Conservation (phyloP, 306 rosid genomes). For the Castanea sativa region DNA sequence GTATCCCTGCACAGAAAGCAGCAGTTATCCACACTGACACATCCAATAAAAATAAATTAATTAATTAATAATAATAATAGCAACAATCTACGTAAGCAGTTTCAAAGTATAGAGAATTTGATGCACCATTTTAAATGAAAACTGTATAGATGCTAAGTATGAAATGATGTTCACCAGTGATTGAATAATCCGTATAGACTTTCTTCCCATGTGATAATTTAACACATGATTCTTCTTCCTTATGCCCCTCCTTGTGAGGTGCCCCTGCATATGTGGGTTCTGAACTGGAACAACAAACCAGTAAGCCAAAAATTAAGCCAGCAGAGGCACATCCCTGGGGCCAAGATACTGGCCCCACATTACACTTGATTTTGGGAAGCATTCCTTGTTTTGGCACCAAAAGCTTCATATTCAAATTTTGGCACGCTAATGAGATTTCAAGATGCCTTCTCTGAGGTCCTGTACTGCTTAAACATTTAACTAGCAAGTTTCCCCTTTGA, state of each 20-base stretch:
- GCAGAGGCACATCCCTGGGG: conserved; percentile 56
- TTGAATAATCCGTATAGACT: conserved; percentile 76
- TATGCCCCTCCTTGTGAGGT: conserved; percentile 31
- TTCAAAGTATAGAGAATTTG: neutral
- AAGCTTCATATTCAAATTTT: conserved; percentile 53
- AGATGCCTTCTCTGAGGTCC: conserved; percentile 33
- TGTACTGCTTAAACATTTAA: conserved; percentile 27
- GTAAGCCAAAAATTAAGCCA: conserved; percentile 63
- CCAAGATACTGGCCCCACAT: conserved; percentile 48
- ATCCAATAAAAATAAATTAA: neutral
- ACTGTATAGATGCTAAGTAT: neutral
- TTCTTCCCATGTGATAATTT: conserved; percentile 67
- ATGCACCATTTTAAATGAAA: neutral
- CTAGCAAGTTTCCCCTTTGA: conserved; percentile 28
- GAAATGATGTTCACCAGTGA: conserved; percentile 62
- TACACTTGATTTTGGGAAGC: conserved; percentile 52
- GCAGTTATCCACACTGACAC: conserved; percentile 22
- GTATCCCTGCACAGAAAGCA: conserved; percentile 63
- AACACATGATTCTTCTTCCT: conserved; percentile 39
- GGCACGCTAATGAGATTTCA: conserved; percentile 55
- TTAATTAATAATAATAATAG: too few relatives aligned
- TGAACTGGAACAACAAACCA: conserved; percentile 61
- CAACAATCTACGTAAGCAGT: neutral
- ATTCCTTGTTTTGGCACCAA: conserved; percentile 47
- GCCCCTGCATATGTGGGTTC: conserved; percentile 59